Conservation (phyloP, 768 basidiomycete species). For the Tricholoma terreum region DNA sequence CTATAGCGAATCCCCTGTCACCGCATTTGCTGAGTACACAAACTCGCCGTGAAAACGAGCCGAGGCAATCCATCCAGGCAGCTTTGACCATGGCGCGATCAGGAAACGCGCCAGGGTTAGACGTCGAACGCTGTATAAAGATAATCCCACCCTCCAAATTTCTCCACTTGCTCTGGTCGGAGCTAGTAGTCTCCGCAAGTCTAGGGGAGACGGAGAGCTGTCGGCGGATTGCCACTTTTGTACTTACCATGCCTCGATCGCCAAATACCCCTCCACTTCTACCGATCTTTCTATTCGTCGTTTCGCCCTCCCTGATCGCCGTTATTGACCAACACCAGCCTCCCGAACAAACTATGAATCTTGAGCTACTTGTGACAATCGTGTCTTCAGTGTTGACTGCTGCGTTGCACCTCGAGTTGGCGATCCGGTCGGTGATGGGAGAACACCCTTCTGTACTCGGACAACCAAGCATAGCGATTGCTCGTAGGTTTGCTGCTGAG, state of each 20-base stretch:
- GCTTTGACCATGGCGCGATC: slow-evolving; percentile 56
- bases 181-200: slow-evolving; percentile 50
- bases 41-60: slow-evolving; percentile 39
- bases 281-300: slow-evolving; percentile 67
- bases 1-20: slow-evolving; percentile 6
- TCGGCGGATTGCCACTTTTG: slow-evolving; percentile 64
- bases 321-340: slow-evolving; percentile 51
- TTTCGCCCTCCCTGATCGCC: slow-evolving; percentile 60
- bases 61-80: slow-evolving; percentile 52
- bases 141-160: slow-evolving; percentile 58
- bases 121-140: slow-evolving; percentile 65
- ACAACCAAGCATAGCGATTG: slow-evolving; percentile 60
- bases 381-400: slow-evolving; percentile 65
- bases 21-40: neutral
- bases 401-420: slow-evolving; percentile 70
- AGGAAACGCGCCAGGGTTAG: slow-evolving; percentile 61
- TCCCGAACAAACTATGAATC: slow-evolving; percentile 51
- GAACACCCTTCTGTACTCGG: slow-evolving; percentile 54
- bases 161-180: slow-evolving; percentile 65
- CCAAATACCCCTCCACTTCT: slow-evolving; percentile 57
- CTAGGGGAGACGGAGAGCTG: slow-evolving; percentile 61
- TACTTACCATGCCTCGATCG: slow-evolving; percentile 59
- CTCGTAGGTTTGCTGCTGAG: slow-evolving; percentile 62
- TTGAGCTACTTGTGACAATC: slow-evolving; percentile 64
- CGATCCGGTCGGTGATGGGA: slow-evolving; percentile 50